phyloP scores from a whole-genome alignment of 257 asterid genomes.

The Lantana camara region DNA sequence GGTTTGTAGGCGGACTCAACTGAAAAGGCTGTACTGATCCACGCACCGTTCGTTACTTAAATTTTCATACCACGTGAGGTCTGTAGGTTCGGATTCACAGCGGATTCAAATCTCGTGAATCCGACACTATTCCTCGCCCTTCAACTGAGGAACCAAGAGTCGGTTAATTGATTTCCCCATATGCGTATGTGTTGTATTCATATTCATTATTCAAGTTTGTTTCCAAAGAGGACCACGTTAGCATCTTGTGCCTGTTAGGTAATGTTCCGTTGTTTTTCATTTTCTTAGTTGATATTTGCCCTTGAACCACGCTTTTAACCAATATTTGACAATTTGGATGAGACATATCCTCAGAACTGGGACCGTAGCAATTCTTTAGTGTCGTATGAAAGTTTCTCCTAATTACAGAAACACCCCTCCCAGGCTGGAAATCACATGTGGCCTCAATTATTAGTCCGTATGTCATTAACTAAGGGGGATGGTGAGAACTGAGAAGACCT shows the following conservation, averaged over 20 bases:
- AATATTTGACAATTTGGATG: conserved; percentile 24
- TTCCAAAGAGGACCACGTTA: conserved; percentile 12
- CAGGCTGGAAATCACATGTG: neutral
- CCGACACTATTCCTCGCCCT: neutral
- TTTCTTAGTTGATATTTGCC: conserved; percentile 26
- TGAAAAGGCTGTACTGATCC: conserved; percentile 25
- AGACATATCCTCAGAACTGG: conserved; percentile 2
- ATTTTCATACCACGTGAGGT: conserved; percentile 32
- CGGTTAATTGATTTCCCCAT: conserved; percentile 24
- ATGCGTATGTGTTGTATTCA: conserved; percentile 25
- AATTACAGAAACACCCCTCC: too few species aligned
- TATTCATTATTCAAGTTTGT: conserved; percentile 12
- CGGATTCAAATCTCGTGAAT: conserved; percentile 13
- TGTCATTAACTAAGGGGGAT: too few species aligned
- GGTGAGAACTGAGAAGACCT: too few species aligned
- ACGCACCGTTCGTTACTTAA: conserved; percentile 27
- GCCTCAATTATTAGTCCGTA: too few species aligned
- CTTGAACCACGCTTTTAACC: neutral
- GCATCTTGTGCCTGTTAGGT: conserved; percentile 15
- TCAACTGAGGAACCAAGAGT: conserved; percentile 12
- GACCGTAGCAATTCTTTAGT: too few species aligned
- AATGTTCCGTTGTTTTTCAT: too few species aligned
- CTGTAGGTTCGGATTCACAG: conserved; percentile 22
- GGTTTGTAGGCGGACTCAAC: conserved; percentile 38
- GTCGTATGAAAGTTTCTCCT: too few species aligned